Percentiles rank a stretch among this genome's conserved stretches.
phyloP scores from a whole-genome alignment of 108 stramenopile species.

The Cyclotella kingstonii region DNA sequence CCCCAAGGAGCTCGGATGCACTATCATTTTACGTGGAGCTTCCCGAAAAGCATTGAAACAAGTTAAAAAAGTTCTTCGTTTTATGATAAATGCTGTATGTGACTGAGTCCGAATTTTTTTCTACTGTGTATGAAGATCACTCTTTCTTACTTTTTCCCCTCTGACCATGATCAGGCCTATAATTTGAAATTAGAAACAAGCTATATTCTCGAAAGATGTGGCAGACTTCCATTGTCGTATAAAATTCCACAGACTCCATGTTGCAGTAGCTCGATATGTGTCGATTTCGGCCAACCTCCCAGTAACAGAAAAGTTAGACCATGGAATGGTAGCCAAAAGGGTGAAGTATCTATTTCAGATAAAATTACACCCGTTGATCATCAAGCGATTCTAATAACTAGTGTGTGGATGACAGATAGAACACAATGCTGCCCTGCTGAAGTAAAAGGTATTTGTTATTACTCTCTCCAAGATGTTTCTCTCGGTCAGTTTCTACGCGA shows the following conservation, averaged over 20 bases:
- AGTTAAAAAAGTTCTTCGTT: conserved; percentile 83
- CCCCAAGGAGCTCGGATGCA: conserved; percentile 87
- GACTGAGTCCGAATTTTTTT: neutral
- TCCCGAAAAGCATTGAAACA: conserved; percentile 74
- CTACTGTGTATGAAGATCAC: neutral
- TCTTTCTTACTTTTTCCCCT: neutral
- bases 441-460: conserved; percentile 95
- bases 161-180: conserved; percentile 60
- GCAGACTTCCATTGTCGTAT: conserved; percentile 56
- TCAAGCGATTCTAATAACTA: conserved; percentile 91
- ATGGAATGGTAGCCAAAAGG: conserved; percentile 83
- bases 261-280: conserved; percentile 71
- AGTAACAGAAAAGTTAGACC: conserved; percentile 69
- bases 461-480: conserved; percentile 87
- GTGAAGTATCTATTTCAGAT: conserved; percentile 56
- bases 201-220: conserved; percentile 86
- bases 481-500: conserved; percentile 93
- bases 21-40: conserved; percentile 89
- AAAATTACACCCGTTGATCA: conserved; percentile 85
- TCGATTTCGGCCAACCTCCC: conserved; percentile 74
- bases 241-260: conserved; percentile 43
- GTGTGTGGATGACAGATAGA: conserved; percentile 93
- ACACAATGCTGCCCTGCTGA: conserved; percentile 91
- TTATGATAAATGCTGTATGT: conserved; percentile 65
- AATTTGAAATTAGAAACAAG: conserved; percentile 92